A percentile compares a stretch with the other conserved stretches of the same genome.
Conservation (phyloP, 805 yeast species). For the Zygosaccharomyces gambellarensis region DNA sequence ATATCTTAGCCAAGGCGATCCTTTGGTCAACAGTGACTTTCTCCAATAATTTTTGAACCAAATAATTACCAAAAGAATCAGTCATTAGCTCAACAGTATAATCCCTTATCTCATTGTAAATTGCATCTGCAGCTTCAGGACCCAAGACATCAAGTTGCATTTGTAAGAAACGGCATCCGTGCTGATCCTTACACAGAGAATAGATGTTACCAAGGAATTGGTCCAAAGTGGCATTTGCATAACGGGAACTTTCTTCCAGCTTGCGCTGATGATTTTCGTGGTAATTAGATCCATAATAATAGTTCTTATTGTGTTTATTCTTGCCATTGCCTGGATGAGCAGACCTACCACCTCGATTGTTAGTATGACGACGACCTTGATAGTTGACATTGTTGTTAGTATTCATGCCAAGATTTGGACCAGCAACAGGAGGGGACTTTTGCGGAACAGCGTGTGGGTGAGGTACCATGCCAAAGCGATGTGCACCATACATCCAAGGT, state of each 20-base stretch:
- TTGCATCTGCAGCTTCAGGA: constrained; percentile 60
- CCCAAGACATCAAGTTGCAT: constrained; percentile 69
- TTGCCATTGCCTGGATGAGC: constrained; percentile 11
- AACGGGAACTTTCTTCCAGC: constrained; percentile 63
- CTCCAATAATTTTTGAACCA: constrained; percentile 86
- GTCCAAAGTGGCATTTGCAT: constrained; percentile 58
- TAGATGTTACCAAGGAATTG: constrained; percentile 72
- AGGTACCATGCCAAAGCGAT: constrained; percentile 30
- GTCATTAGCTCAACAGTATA: constrained; percentile 84
- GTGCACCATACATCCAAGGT: constrained; percentile 34
- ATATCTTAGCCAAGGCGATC: constrained; percentile 59
- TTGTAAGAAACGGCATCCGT: constrained; percentile 91
- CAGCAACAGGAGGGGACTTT: constrained; percentile 18
- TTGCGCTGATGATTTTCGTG: constrained; percentile 23
- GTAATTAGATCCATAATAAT: constrained; percentile 11
- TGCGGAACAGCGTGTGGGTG: constrained; percentile 25
- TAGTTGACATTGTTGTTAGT: constrained; percentile 12
- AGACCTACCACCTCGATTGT: constrained; percentile 23
- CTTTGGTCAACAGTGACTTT: constrained; percentile 67
- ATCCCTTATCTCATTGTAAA: constrained; percentile 73
- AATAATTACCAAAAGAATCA: constrained; percentile 96
- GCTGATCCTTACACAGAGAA: constrained; percentile 88
- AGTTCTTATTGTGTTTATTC: constrained; percentile 12
- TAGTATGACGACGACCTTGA: constrained; percentile 13
- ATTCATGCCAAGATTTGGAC: constrained; percentile 6